phyloP scores from a whole-genome alignment of 768 basidiomycete species.

The Amanita inopinata region DNA sequence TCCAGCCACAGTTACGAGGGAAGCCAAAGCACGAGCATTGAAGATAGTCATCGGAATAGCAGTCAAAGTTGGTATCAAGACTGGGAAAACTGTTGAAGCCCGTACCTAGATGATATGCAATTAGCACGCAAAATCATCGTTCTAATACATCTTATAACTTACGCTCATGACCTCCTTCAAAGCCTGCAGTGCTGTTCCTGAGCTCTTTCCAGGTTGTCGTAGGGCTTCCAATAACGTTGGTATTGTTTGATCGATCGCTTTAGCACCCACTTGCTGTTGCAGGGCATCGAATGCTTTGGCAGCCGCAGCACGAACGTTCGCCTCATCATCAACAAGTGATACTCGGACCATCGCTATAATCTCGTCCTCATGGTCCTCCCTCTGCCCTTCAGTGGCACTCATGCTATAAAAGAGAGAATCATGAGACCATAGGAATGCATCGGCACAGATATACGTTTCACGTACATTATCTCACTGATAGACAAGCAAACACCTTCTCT shows the following conservation, averaged over 20 bases:
- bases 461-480: slow-evolving; percentile 84
- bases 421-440: neutral
- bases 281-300: slow-evolving; percentile 83
- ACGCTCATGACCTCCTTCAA: slow-evolving; percentile 91
- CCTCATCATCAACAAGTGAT: slow-evolving; percentile 82
- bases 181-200: slow-evolving; percentile 93
- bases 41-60: slow-evolving; percentile 88
- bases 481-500: slow-evolving; percentile 81
- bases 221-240: slow-evolving; percentile 91
- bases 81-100: slow-evolving; percentile 92
- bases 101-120: slow-evolving; percentile 51
- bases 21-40: slow-evolving; percentile 86
- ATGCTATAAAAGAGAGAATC: slow-evolving; percentile 42
- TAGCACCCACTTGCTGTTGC: slow-evolving; percentile 85
- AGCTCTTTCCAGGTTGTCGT: slow-evolving; percentile 83
- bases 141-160: slow-evolving; percentile 20
- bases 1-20: slow-evolving; percentile 91
- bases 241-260: slow-evolving; percentile 93
- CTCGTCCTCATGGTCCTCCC: slow-evolving; percentile 81
- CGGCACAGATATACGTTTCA: slow-evolving; percentile 4
- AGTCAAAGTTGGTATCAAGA: slow-evolving; percentile 88
- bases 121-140: neutral
- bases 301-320: slow-evolving; percentile 80
- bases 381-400: slow-evolving; percentile 72
- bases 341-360: slow-evolving; percentile 79